Conservation (phyloP, 2,329 filamentous ascomycete genomes). For the Microcyclosporella mali region DNA sequence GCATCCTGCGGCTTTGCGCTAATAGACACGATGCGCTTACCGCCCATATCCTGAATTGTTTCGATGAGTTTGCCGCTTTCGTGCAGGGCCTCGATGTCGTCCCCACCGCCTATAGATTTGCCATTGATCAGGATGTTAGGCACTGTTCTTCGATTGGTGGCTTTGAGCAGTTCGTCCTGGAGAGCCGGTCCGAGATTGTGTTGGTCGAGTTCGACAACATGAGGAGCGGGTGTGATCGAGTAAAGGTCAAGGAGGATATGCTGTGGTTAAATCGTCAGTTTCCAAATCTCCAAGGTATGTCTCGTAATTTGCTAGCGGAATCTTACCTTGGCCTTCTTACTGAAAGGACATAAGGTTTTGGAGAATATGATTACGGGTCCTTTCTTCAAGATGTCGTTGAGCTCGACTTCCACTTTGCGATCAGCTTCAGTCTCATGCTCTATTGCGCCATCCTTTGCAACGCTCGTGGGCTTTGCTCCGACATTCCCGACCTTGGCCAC, state of each 20-base stretch:
- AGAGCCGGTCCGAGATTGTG: slow-evolving; percentile 66
- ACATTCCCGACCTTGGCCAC: slow-evolving; percentile 43
- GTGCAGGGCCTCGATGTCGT: slow-evolving; percentile 69
- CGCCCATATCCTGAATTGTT: slow-evolving; percentile 68
- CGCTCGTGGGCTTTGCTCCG: slow-evolving; percentile 31
- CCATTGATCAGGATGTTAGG: slow-evolving; percentile 88
- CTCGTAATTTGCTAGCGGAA: neutral
- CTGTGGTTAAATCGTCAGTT: slow-evolving; percentile 11
- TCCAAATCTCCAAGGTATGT: too few species aligned
- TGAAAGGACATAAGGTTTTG: slow-evolving; percentile 86
- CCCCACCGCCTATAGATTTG: slow-evolving; percentile 81
- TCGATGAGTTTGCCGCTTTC: slow-evolving; percentile 57
- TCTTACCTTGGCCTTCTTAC: slow-evolving; percentile 66
- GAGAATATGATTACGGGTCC: slow-evolving; percentile 92
- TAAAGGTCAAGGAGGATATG: slow-evolving; percentile 77
- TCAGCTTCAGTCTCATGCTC: slow-evolving; percentile 51
- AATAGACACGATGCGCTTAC: slow-evolving; percentile 52
- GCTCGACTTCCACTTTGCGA: slow-evolving; percentile 60
- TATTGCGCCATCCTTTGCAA: slow-evolving; percentile 31
- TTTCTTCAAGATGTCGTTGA: slow-evolving; percentile 75
- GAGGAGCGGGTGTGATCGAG: slow-evolving; percentile 71
- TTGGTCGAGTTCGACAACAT: slow-evolving; percentile 83
- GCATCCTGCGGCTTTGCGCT: slow-evolving; percentile 6
- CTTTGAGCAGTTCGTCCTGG: slow-evolving; percentile 64
- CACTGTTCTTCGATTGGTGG: slow-evolving; percentile 77